Base-by-base conservation (phyloP, 108 stramenopile species). In the Thalassiosira profunda region DNA sequence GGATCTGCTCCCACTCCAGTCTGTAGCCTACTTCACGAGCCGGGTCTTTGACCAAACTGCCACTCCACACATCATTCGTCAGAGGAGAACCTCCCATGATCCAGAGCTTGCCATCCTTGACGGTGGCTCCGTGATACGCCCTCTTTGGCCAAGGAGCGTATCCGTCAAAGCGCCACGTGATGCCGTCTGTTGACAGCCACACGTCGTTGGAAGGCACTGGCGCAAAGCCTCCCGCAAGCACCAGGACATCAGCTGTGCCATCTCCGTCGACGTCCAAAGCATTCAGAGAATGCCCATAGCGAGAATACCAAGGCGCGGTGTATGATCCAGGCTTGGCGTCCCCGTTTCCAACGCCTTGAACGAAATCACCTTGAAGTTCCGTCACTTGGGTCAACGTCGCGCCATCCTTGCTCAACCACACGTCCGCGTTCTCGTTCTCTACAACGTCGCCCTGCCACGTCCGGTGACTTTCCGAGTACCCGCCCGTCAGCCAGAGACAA, bases 1-100 rank as follows among this genome's bases (percentile, higher is more conserved):
- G 23, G 31, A 52, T 46, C 45, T 57, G 26, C 12, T 28, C 49
- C 79, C 79, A 80, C 12, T 29, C 20, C 0, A 80, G 40, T 33
- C 23, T 68, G 72, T 74, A 69, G 2, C 79, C 79, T 23, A 42
- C 66, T 29, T 46, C 34, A 4, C 34, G 20, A 12, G 58, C 38
- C 0, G 41, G 23, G 67, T 79, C 67, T 36, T 24, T 40, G 18
- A 67, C 43, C 29, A 85, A 51, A 21, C 42, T 63, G 0, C 84
- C 84, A 12, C 38, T 45, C 92, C 92, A 93, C 26, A 91, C 86
- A 37, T 89, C 89, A 52, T 87, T 93, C 15, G 67, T 75, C 10
- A 93, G 80, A 14, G 92, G 92, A 10, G 86, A 82, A 8, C 92
- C 92, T 0, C 89, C 92, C 28, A 93, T 44, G 15, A 93, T 67